Conservation (phyloP, 1,284 basidiomycete species). For the Leccinum laetum region DNA sequence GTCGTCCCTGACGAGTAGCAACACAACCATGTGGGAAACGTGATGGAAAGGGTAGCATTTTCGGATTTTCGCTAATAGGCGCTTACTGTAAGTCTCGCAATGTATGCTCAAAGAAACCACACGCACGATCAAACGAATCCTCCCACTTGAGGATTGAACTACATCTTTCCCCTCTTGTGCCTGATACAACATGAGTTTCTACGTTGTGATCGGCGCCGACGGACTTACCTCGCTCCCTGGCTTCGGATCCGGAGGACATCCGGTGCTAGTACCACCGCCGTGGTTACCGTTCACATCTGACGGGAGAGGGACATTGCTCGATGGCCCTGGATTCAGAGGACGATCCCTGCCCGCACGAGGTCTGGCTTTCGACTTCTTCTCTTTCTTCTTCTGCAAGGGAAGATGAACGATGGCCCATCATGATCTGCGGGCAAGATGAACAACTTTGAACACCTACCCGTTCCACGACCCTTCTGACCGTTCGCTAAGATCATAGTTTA, state of each 20-base stretch:
- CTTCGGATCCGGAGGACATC: not conserved
- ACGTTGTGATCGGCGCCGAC: not conserved
- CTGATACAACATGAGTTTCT: not conserved
- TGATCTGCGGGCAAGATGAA: fast-evolving
- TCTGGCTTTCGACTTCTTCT: no score
- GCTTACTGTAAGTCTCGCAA: not conserved
- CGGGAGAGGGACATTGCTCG: no score
- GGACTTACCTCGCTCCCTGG: not conserved
- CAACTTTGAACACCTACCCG: no score
- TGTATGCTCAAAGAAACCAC: not conserved
- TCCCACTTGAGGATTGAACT: not conserved
- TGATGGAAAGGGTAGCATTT: not conserved
- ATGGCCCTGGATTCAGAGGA: no score
- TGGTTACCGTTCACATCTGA: no score
- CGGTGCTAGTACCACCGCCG: not conserved
- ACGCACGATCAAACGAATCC: not conserved
- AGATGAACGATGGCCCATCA: no score
- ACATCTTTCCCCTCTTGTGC: not conserved
- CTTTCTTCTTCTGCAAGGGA: no score
- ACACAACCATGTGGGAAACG: not conserved
- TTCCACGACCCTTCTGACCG: no score
- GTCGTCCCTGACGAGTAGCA: not conserved
- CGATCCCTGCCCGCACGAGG: no score
- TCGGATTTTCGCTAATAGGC: not conserved
- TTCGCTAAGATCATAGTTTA: no score